Evolutionary conservation across 1,284 basidiomycete species (phyloP).

Genomic region (Cryptococcus sp.): DNA sequence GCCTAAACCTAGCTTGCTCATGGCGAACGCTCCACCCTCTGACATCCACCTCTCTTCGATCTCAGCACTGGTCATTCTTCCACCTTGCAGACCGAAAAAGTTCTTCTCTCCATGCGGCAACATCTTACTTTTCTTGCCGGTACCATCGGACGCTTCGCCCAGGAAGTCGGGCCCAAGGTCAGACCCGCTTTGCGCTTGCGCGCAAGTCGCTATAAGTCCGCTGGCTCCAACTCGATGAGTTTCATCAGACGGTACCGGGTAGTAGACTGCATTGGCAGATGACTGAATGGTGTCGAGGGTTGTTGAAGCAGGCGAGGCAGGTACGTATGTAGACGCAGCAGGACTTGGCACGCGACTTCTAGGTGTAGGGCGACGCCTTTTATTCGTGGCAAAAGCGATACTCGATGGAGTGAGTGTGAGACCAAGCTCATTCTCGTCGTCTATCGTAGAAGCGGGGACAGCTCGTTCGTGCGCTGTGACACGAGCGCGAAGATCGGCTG

Average conservation of each 20-base stretch:
- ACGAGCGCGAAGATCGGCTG: constrained; percentile 42
- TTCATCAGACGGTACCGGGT: constrained; percentile 71
- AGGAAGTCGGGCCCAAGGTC: constrained; percentile 43
- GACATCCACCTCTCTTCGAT: constrained; percentile 34
- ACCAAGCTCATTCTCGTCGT: constrained; percentile 41
- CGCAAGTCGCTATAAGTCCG: constrained; percentile 56
- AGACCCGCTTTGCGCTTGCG: constrained; percentile 32
- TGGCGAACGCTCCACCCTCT: constrained; percentile 15
- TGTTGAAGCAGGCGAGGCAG: not conserved
- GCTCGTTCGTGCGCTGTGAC: constrained; percentile 29
- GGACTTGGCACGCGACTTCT: constrained; percentile 22
- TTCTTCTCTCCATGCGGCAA: constrained; percentile 48
- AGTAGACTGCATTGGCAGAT: constrained; percentile 56
- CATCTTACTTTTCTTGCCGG: constrained; percentile 20
- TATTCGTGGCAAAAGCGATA: constrained; percentile 25
- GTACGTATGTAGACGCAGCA: constrained; percentile 4
- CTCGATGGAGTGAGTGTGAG: constrained; percentile 36
- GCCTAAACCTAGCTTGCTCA: constrained; percentile 9
- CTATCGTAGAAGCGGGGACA: not conserved
- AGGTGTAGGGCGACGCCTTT: constrained; percentile 23
- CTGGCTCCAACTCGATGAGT: constrained; percentile 78
- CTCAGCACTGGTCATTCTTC: constrained; percentile 36
- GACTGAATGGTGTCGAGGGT: constrained; percentile 12
- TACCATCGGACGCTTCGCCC: constrained; percentile 50
- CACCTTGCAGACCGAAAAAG: constrained; percentile 52